Percentiles rank a stretch among this genome's conserved stretches.
These are phyloP conservation scores for Pelargonium citronellum DNA, from an alignment of 441 rosid genomes.

Conservation along the genomic window DNA sequence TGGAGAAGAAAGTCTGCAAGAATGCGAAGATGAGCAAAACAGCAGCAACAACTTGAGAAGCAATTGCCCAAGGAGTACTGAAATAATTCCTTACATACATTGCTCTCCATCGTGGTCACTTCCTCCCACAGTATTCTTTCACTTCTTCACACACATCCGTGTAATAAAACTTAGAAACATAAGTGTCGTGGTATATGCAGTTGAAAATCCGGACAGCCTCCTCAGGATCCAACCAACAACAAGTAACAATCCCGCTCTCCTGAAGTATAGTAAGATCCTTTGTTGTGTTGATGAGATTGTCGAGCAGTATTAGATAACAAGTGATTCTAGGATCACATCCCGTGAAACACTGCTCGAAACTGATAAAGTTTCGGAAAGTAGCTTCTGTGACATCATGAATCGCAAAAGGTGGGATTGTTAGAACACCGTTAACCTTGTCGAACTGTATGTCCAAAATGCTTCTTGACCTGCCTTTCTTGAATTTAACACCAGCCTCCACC, in stretches of 20 bases:
- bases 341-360: slow-evolving; percentile 26
- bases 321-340: slow-evolving; percentile 16
- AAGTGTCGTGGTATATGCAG: slow-evolving; percentile 26
- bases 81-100: slow-evolving; percentile 17
- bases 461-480: slow-evolving; percentile 7
- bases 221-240: slow-evolving; percentile 24
- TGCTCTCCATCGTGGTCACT: slow-evolving; percentile 28
- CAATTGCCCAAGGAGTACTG: slow-evolving; percentile 25
- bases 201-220: slow-evolving; percentile 27
- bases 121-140: neutral
- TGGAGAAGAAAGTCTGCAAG: neutral
- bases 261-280: slow-evolving; percentile 23
- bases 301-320: slow-evolving; percentile 28
- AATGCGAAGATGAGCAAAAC: neutral
- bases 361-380: slow-evolving; percentile 30
- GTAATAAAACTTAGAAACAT: slow-evolving; percentile 18
- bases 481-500: slow-evolving; percentile 25
- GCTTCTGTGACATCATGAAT: slow-evolving; percentile 29
- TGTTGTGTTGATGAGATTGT: slow-evolving; percentile 24
- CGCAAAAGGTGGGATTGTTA: slow-evolving; percentile 24
- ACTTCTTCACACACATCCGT: slow-evolving; percentile 7
- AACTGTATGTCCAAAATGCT: slow-evolving; percentile 26
- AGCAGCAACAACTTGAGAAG: slow-evolving; percentile 17
- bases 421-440: slow-evolving; percentile 5
- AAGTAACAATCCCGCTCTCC: slow-evolving; percentile 10